Conservation (phyloP, 352 stramenopile genomes). For the Phytophthora pseudosyringae region DNA sequence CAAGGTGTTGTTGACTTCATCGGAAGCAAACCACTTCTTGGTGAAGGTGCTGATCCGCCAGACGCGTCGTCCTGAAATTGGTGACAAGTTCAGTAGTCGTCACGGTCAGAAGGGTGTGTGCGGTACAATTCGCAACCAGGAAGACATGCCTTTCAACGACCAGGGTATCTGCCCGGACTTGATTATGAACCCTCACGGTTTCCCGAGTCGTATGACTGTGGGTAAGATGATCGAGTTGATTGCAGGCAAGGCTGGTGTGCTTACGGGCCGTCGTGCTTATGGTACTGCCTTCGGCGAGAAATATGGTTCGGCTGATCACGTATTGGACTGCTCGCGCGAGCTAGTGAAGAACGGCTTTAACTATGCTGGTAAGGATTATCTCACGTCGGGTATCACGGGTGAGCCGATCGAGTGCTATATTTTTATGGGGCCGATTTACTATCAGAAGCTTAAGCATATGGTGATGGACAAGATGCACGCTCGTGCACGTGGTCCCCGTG, state of each 20-base stretch:
- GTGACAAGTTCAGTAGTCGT: slow-evolving; percentile 99
- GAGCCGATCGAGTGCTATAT: slow-evolving; percentile 99
- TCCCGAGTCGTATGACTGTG: slow-evolving; percentile 99
- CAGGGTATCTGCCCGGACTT: slow-evolving; percentile 98
- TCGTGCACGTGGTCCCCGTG: slow-evolving; percentile 94
- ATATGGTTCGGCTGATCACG: slow-evolving; percentile 96
- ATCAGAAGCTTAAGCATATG: slow-evolving; percentile 99
- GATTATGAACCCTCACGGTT: slow-evolving; percentile 99
- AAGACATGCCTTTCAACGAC: slow-evolving; percentile 99
- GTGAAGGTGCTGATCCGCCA: slow-evolving; percentile 98
- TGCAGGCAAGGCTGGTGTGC: slow-evolving; percentile 97
- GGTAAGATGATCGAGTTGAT: slow-evolving; percentile 99
- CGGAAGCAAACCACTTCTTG: slow-evolving; percentile 97
- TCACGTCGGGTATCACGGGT: slow-evolving; percentile 95
- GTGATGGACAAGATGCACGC: slow-evolving; percentile 99
- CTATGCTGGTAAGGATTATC: slow-evolving; percentile 98
- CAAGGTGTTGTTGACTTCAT: slow-evolving; percentile 98
- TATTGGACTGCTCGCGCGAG: slow-evolving; percentile 90
- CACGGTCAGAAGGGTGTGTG: slow-evolving; percentile 99
- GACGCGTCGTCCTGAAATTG: slow-evolving; percentile 96
- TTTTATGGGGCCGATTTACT: slow-evolving; percentile 99
- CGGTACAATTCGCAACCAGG: slow-evolving; percentile 94
- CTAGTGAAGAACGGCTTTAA: slow-evolving; percentile 98
- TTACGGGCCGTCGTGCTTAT: slow-evolving; percentile 97
- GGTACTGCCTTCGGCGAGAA: slow-evolving; percentile 99